phyloP scores from a whole-genome alignment of 345 rosid genomes.

The Citrus maxima region DNA sequence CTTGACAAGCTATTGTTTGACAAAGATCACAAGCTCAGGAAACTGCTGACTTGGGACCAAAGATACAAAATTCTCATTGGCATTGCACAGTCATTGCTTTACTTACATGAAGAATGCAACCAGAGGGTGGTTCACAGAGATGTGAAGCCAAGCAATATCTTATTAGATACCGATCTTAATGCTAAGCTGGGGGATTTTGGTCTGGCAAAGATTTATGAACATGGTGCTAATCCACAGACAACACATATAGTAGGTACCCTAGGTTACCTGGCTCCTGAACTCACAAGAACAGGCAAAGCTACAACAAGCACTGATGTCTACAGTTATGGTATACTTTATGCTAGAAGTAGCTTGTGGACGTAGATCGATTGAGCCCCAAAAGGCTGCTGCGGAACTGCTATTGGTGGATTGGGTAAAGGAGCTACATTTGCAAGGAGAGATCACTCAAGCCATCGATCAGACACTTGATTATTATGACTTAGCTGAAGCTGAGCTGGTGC shows the following conservation, averaged over 20 bases:
- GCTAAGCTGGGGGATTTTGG: constrained; percentile 31
- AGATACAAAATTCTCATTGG: constrained; percentile 31
- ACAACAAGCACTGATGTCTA: constrained; percentile 33
- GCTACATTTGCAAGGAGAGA: constrained; percentile 7
- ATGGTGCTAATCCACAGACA: constrained; percentile 25
- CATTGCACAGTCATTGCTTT: constrained; percentile 26
- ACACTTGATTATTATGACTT: constrained; percentile 24
- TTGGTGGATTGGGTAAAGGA: constrained; percentile 40
- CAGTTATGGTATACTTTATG: constrained; percentile 34
- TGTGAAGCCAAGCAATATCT: constrained; percentile 35
- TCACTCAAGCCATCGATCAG: constrained; percentile 26
- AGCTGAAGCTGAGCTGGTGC: constrained; percentile 27
- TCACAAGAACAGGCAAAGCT: constrained; percentile 35
- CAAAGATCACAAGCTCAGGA: neutral
- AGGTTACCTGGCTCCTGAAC: constrained; percentile 40
- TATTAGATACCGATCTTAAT: constrained; percentile 28
- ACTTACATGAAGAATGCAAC: constrained; percentile 38
- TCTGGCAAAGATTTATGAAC: constrained; percentile 36
- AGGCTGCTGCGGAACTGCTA: constrained; percentile 27
- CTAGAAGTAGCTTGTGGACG: constrained; percentile 39
- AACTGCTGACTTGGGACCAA: constrained; percentile 31
- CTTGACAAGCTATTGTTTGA: constrained; percentile 29
- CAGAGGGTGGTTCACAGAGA: constrained; percentile 39
- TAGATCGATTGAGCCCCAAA: constrained; percentile 28
- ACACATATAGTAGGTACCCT: constrained; percentile 34